Percentiles rank a stretch among this genome's conserved stretches.
phyloP scores from a whole-genome alignment of 2,329 filamentous ascomycete genomes.

The Aspergillus tamarii region DNA sequence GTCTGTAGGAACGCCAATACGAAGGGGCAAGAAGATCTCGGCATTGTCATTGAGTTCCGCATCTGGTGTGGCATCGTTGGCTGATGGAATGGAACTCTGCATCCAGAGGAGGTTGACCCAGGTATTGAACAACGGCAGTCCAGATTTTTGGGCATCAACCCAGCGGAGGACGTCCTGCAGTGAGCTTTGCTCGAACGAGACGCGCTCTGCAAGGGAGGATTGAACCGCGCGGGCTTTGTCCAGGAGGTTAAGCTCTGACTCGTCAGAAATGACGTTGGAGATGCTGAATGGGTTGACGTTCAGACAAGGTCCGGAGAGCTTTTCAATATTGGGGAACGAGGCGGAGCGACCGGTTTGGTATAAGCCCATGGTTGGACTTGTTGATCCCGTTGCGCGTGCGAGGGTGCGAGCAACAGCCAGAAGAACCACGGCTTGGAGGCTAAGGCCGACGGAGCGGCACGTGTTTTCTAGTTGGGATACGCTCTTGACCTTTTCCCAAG shows the following conservation, averaged over 20 bases:
- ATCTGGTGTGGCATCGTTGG: conserved; percentile 6
- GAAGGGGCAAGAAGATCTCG: conserved; percentile 26
- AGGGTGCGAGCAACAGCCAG: conserved; percentile 33
- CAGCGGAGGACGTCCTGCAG: conserved; percentile 30
- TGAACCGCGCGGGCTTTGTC: conserved; percentile 25
- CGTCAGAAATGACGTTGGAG: conserved; percentile 10
- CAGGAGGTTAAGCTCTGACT: not conserved
- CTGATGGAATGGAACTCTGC: conserved; percentile 18
- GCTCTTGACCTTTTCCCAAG: conserved; percentile 27
- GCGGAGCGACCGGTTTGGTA: conserved; percentile 38
- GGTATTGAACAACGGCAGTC: conserved; percentile 31
- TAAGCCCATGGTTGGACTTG: conserved; percentile 32
- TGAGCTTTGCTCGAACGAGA: conserved; percentile 34
- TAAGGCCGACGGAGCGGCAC: conserved; percentile 23
- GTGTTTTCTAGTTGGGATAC: conserved; percentile 25
- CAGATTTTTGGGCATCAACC: conserved; percentile 13
- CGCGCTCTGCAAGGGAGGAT: conserved; percentile 28
- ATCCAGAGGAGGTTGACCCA: conserved; percentile 39
- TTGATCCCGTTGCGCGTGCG: conserved; percentile 21
- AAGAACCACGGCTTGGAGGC: conserved; percentile 34
- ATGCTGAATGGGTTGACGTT: conserved; percentile 35
- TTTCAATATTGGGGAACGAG: conserved; percentile 29
- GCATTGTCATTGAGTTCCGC: not conserved
- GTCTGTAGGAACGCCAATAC: conserved; percentile 31
- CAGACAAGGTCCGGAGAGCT: conserved; percentile 33